phyloP scores from a whole-genome alignment of 139 green algal species.

The Chlamydomonas asymmetrica region DNA sequence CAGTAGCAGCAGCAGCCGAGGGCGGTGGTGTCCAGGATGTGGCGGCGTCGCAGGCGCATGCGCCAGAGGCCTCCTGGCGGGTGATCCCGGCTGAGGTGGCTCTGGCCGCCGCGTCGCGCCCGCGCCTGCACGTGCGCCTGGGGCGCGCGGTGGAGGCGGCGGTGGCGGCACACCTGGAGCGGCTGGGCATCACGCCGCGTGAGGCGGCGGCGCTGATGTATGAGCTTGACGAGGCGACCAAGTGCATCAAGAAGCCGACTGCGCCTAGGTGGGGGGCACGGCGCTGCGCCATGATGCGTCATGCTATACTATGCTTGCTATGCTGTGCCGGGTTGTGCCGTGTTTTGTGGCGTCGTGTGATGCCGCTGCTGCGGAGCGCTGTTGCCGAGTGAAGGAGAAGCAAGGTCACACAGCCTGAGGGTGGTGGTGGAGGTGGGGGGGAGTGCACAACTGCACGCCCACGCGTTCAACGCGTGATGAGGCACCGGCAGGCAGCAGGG shows the following conservation, averaged over 20 bases:
- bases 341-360: neutral
- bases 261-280: too few relatives aligned
- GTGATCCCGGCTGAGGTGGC: neutral
- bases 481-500: too few relatives aligned
- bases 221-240: neutral
- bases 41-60: slow-evolving; percentile 1
- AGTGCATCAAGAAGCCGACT: neutral
- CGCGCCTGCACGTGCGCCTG: slow-evolving; percentile 4
- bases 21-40: neutral
- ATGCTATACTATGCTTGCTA: neutral
- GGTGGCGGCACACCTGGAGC: slow-evolving; percentile 7
- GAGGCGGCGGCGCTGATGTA: neutral
- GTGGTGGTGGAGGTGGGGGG: too few relatives aligned
- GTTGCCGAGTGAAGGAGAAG: slow-evolving; percentile 75
- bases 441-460: too few relatives aligned
- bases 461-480: too few relatives aligned
- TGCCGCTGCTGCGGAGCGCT: slow-evolving; percentile 43
- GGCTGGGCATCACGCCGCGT: neutral
- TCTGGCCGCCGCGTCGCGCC: neutral
- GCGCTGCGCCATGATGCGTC: too few relatives aligned
- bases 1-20: neutral
- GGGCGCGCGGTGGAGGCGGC: slow-evolving; percentile 4
- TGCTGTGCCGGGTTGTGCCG: neutral
- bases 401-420: slow-evolving; percentile 74
- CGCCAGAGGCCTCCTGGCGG: neutral